A percentile compares a stretch with the other conserved stretches of the same genome.
Evolutionary conservation across 495 filamentous ascomycete genomes (phyloP).

Genomic region (Amphirosellinia nigrospora): DNA sequence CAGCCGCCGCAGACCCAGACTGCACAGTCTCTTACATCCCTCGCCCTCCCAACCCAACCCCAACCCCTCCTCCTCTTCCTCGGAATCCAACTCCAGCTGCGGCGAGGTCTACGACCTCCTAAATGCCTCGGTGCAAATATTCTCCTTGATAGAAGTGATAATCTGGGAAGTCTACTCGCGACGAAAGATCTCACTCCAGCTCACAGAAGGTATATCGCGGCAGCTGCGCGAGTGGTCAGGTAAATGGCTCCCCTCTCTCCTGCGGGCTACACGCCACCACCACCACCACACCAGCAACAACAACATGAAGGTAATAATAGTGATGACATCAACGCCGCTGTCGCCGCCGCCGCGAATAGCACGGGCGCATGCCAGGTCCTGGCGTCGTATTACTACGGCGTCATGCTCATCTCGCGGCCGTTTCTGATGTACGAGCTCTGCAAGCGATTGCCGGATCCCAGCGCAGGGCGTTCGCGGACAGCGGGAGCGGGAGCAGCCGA

Average conservation of each 20-base stretch:
- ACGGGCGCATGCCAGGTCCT: constrained; percentile 52
- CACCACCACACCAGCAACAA: constrained; percentile 26
- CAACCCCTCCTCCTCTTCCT: no score
- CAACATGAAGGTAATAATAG: no score
- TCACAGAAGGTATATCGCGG: constrained; percentile 53
- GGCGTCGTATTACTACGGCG: constrained; percentile 53
- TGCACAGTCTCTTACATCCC: constrained; percentile 58
- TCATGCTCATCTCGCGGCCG: constrained; percentile 52
- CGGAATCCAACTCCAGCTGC: no score
- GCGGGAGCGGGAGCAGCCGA: not conserved
- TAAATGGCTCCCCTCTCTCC: constrained; percentile 44
- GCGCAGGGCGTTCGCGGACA: not conserved
- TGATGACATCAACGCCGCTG: constrained; percentile 27
- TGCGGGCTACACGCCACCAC: not conserved
- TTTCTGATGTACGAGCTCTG: constrained; percentile 56
- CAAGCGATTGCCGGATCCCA: constrained; percentile 43
- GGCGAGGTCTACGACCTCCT: constrained; percentile 46
- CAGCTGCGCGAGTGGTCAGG: constrained; percentile 53
- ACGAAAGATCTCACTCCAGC: constrained; percentile 51
- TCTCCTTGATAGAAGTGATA: constrained; percentile 49
- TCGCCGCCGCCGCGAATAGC: not conserved
- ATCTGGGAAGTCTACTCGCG: constrained; percentile 52
- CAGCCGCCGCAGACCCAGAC: constrained; percentile 64
- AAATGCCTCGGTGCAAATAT: constrained; percentile 52
- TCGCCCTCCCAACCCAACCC: no score